phyloP scores from a whole-genome alignment of 805 yeast species.

The Hermanozyma aechmeae region DNA sequence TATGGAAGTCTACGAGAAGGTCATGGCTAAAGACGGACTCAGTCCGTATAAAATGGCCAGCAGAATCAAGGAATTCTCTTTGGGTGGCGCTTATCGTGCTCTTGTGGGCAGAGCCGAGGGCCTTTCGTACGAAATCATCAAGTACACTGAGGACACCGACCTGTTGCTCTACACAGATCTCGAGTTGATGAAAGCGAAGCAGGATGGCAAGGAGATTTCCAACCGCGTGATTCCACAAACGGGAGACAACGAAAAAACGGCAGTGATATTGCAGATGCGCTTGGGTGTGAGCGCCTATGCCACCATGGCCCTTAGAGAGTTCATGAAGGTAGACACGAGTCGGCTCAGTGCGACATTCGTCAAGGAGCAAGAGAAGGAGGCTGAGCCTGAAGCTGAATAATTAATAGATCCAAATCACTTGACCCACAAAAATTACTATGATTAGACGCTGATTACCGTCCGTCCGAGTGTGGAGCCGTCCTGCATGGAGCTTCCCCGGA shows the following conservation, averaged over 20 bases:
- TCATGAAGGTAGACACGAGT: conserved; percentile 56
- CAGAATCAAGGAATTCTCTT: conserved; percentile 77
- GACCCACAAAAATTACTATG: no score
- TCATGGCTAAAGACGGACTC: conserved; percentile 74
- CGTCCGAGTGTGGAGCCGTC: no score
- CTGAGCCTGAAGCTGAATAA: no score
- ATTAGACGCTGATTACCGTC: no score
- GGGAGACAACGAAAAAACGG: conserved; percentile 41
- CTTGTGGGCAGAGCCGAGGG: conserved; percentile 58
- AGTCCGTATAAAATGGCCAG: conserved; percentile 83
- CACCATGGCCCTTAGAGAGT: conserved; percentile 93
- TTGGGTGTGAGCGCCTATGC: conserved; percentile 88
- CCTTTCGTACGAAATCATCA: conserved; percentile 52
- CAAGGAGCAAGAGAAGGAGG: no score
- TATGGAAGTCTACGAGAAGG: conserved; percentile 50
- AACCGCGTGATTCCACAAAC: conserved; percentile 3
- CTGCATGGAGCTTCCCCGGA: no score
- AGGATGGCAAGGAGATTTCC: conserved; percentile 15
- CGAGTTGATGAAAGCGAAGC: conserved; percentile 27
- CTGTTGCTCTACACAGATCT: conserved; percentile 76
- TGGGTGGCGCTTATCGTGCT: conserved; percentile 82
- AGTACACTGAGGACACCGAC: conserved; percentile 55
- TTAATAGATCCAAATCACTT: no score
- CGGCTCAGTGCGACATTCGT: no score
- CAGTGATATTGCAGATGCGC: conserved; percentile 67